A percentile compares a stretch with the other conserved stretches of the same genome.
Conservation (phyloP, 2,329 filamentous ascomycete species). For the Didymella pomorum region DNA sequence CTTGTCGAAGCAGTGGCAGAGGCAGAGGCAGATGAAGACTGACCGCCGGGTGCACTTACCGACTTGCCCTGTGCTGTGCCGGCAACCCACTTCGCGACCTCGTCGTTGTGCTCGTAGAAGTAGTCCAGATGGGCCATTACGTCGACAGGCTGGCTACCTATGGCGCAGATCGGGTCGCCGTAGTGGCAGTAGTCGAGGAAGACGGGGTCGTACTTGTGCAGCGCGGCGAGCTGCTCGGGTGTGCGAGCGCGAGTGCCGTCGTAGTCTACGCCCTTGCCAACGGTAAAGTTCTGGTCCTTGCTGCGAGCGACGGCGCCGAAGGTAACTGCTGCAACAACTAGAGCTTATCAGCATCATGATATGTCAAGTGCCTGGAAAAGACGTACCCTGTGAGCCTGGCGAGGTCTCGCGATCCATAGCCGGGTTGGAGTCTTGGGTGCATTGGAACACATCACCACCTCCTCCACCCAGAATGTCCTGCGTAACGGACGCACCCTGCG, state of each 20-base stretch:
- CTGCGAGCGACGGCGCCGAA: conserved; percentile 39
- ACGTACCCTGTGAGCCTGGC: conserved; percentile 34
- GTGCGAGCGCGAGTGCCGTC: conserved; percentile 36
- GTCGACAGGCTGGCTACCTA: conserved; percentile 60
- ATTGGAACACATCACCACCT: conserved; percentile 36
- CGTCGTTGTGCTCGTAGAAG: conserved; percentile 48
- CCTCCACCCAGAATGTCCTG: conserved; percentile 43
- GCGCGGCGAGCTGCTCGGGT: conserved; percentile 25
- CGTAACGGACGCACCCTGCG: conserved; percentile 37
- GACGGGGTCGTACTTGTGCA: conserved; percentile 41
- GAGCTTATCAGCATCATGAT: conserved; percentile 5
- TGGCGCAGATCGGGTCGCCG: conserved; percentile 69
- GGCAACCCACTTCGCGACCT: conserved; percentile 31
- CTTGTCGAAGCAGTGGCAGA: conserved; percentile 14
- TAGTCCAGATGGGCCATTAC: conserved; percentile 67
- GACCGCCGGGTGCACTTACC: conserved; percentile 19
- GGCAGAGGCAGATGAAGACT: conserved; percentile 14
- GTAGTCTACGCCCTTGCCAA: conserved; percentile 33
- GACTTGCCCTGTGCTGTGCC: conserved; percentile 27
- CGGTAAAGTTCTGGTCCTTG: conserved; percentile 34
- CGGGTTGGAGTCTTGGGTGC: conserved; percentile 32
- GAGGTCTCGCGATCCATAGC: conserved; percentile 29
- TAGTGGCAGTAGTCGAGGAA: conserved; percentile 71
- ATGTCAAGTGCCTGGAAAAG: not conserved
- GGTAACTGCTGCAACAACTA: conserved; percentile 38